Conservation (phyloP, 2,329 filamentous ascomycete genomes). For the Epichloe sp. region DNA sequence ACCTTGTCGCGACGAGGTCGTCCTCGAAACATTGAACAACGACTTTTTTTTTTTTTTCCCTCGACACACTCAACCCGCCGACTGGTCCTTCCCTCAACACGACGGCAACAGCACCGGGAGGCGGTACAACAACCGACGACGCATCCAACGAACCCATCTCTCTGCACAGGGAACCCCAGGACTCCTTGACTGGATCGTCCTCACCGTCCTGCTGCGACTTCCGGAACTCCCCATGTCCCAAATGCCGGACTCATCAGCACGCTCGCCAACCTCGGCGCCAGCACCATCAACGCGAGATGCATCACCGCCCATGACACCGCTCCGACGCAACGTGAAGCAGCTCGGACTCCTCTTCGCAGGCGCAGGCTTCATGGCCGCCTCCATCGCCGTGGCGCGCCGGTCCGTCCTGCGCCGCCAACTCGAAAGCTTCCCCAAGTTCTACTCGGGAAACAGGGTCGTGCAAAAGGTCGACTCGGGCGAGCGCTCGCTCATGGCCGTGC, state of each 20-base stretch:
- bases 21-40: no score
- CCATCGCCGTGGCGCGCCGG: slow-evolving; percentile 57
- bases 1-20: no score
- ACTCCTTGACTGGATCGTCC: background rate
- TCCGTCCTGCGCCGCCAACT: slow-evolving; percentile 51
- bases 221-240: background rate
- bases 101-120: background rate
- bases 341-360: slow-evolving; percentile 62
- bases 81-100: background rate
- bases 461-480: slow-evolving; percentile 17
- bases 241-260: slow-evolving; percentile 2
- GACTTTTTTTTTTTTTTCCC: no score
- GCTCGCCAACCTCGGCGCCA: slow-evolving; percentile 8
- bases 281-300: slow-evolving; percentile 7
- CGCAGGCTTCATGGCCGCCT: slow-evolving; percentile 60
- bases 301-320: slow-evolving; percentile 28
- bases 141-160: background rate
- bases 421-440: slow-evolving; percentile 56
- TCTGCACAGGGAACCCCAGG: background rate
- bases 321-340: slow-evolving; percentile 37
- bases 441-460: slow-evolving; percentile 40
- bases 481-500: slow-evolving; percentile 52
- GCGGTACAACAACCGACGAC: background rate
- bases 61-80: no score
- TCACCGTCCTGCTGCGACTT: background rate